A percentile compares a stretch with the other conserved stretches of the same genome.
Conservation (phyloP, 345 rosid genomes). For the Kernera saxatilis region DNA sequence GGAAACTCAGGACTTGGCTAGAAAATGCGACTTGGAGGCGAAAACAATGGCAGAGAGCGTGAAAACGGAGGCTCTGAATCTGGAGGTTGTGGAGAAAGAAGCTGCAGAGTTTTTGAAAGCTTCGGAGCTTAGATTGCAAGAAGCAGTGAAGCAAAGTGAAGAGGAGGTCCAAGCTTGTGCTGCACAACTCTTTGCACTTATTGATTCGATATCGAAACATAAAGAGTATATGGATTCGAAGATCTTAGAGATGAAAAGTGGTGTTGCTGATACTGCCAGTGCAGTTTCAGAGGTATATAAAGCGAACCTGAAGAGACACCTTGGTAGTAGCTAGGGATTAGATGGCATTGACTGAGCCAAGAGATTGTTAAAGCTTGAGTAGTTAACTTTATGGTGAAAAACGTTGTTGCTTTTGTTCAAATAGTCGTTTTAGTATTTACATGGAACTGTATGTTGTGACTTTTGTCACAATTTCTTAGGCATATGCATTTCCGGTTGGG, state of each 20-base stretch:
- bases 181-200: constrained; percentile 45
- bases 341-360: background rate
- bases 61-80: constrained; percentile 42
- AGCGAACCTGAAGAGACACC: constrained; percentile 14
- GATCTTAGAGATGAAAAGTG: constrained; percentile 45
- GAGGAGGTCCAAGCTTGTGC: constrained; percentile 53
- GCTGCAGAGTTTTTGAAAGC: constrained; percentile 61
- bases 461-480: background rate
- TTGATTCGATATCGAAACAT: constrained; percentile 60
- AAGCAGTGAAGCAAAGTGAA: constrained; percentile 47
- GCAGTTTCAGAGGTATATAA: constrained; percentile 44
- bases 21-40: constrained; percentile 53
- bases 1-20: constrained; percentile 46
- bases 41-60: constrained; percentile 49
- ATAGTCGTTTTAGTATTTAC: background rate
- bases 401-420: background rate
- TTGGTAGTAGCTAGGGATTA: background rate
- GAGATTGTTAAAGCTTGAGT: background rate
- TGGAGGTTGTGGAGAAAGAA: constrained; percentile 62
- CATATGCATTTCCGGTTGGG: no score
- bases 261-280: constrained; percentile 45
- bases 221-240: constrained; percentile 58
- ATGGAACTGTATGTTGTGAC: background rate
- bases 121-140: constrained; percentile 47
- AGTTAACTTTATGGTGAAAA: background rate